These are phyloP conservation scores for Anaeromyces robustus DNA, from an alignment of 192 early-diverging fungal species.

Conservation along the genomic window DNA sequence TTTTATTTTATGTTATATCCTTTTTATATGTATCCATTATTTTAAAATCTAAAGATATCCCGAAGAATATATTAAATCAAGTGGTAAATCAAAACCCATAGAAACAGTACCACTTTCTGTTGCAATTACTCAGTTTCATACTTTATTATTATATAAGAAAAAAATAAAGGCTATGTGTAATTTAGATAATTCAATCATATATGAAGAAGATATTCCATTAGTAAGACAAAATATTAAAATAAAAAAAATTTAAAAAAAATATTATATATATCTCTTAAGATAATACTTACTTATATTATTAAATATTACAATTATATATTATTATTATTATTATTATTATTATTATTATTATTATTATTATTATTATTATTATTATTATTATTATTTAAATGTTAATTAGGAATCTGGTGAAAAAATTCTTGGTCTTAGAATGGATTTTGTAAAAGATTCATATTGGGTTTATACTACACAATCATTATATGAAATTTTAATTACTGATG, in stretches of 20 bases:
- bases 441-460: slow-evolving; percentile 82
- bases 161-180: slow-evolving; percentile 60
- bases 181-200: slow-evolving; percentile 68
- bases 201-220: slow-evolving; percentile 60
- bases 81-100: slow-evolving; percentile 12
- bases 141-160: slow-evolving; percentile 66
- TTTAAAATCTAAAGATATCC: not conserved
- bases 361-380: not conserved
- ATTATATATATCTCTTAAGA: no score
- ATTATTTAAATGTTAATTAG: slow-evolving; percentile 12
- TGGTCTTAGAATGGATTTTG: slow-evolving; percentile 54
- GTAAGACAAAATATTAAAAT: no score
- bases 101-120: slow-evolving; percentile 49
- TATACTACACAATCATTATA: slow-evolving; percentile 67
- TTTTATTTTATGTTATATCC: no score
- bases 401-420: slow-evolving; percentile 40
- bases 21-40: no score
- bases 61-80: slow-evolving; percentile 5
- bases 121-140: slow-evolving; percentile 78
- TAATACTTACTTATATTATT: no score
- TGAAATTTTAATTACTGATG: slow-evolving; percentile 80
- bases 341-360: no score
- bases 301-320: no score
- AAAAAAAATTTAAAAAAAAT: no score
- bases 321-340: no score